Evolutionary conservation across 805 yeast species (phyloP).

Genomic region (Candida pseudoglaebosa): DNA sequence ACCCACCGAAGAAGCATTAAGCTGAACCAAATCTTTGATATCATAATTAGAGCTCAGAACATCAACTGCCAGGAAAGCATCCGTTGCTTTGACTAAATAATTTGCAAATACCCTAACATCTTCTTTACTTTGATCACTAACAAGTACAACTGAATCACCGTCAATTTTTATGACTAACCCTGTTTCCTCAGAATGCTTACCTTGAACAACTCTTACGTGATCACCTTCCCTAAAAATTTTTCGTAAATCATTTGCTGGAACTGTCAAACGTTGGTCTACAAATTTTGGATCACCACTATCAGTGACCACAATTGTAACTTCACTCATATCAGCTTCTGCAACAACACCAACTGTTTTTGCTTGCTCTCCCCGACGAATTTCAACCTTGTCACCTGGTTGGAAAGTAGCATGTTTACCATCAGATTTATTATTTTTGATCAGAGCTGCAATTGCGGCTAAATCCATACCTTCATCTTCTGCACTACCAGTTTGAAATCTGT

Average conservation of each 20-base stretch:
- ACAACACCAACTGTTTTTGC: slow-evolving; percentile 84
- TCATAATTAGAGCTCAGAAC: slow-evolving; percentile 78
- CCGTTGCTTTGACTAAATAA: slow-evolving; percentile 87
- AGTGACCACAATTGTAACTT: slow-evolving; percentile 48
- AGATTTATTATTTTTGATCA: slow-evolving; percentile 53
- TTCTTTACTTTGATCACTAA: slow-evolving; percentile 82
- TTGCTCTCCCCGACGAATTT: slow-evolving; percentile 90
- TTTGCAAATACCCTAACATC: slow-evolving; percentile 93
- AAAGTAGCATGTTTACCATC: slow-evolving; percentile 42
- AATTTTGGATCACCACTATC: slow-evolving; percentile 54
- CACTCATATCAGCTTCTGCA: slow-evolving; percentile 54
- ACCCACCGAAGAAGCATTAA: slow-evolving; percentile 83
- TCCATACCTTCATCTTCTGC: slow-evolving; percentile 82
- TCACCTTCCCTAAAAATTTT: slow-evolving; percentile 89
- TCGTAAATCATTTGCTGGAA: slow-evolving; percentile 77
- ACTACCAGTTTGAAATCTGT: slow-evolving; percentile 69
- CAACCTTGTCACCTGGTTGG: slow-evolving; percentile 93
- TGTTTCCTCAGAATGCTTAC: slow-evolving; percentile 89
- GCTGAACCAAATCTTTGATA: slow-evolving; percentile 83
- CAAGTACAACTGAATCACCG: slow-evolving; percentile 82
- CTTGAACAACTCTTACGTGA: slow-evolving; percentile 88
- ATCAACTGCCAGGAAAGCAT: slow-evolving; percentile 54
- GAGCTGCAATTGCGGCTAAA: slow-evolving; percentile 78
- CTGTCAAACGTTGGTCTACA: slow-evolving; percentile 62
- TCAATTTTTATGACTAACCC: slow-evolving; percentile 85